These are phyloP conservation scores for Endocalyx cinctus DNA, from an alignment of 2,329 filamentous ascomycete genomes.

Conservation along the genomic window DNA sequence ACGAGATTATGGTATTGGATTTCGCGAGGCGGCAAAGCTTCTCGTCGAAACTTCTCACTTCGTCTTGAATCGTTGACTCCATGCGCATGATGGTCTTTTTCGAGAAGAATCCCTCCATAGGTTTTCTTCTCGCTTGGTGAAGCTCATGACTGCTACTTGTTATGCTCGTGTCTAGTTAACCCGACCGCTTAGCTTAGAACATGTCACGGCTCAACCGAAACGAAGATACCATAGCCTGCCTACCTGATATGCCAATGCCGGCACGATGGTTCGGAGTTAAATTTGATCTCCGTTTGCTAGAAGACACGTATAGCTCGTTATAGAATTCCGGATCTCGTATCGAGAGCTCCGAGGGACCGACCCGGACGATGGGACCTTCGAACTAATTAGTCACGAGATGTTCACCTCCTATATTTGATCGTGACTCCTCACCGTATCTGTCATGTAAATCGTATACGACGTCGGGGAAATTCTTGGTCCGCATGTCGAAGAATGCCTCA, in stretches of 20 bases:
- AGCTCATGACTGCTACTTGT: conserved; percentile 6
- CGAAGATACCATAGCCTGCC: conserved; percentile 4
- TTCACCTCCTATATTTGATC: not conserved
- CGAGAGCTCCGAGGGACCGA: no score
- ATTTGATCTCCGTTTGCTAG: conserved; percentile 5
- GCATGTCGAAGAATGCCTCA: conserved; percentile 8
- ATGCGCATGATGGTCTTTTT: conserved; percentile 3
- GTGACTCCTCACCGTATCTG: conserved; percentile 8
- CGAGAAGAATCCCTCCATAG: conserved; percentile 8
- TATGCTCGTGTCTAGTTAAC: conserved; percentile 3
- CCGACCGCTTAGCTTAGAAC: not conserved
- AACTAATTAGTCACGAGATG: not conserved
- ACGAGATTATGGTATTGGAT: not conserved
- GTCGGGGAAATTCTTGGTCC: conserved; percentile 9
- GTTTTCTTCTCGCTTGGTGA: conserved; percentile 7
- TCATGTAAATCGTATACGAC: conserved; percentile 6
- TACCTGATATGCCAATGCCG: conserved; percentile 4
- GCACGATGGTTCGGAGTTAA: conserved; percentile 8
- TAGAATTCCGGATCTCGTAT: no score
- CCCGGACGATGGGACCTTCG: conserved; percentile 12
- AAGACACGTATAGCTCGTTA: conserved; percentile 8
- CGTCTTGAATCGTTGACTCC: conserved; percentile 8
- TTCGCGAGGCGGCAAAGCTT: conserved; percentile 2
- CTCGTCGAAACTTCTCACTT: conserved; percentile 5
- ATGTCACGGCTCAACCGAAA: no score